Base-by-base conservation (phyloP, 83 land plant species). In the Thuja plicata region DNA sequence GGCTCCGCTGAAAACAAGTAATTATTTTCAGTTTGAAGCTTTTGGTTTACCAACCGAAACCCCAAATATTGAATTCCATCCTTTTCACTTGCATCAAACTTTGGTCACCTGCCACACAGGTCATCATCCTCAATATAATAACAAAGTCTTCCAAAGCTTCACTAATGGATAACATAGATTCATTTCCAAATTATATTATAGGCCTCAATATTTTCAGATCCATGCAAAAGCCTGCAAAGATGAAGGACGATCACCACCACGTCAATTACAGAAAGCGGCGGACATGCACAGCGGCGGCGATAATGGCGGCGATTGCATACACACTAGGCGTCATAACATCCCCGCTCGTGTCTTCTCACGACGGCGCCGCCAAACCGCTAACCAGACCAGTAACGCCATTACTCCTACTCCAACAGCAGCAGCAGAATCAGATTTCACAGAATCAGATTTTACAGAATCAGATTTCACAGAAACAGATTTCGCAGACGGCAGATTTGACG, bases 401-500 rank as follows among this genome's bases (percentile, higher is more conserved):
- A 35, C 12, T 74, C 10, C 46, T 52, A 13, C 0, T 12, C 50
- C 48, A 24, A 32, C 19, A 48, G 5, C 85, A 24, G n/a, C n/a
- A n/a, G 11, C 84, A 43, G n/a, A 27, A 87, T 8, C 37, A 17
- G 5, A 50, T 45, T 12, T 32, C 87, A 21, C 73, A 13, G n/a
- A 24, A 84, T 41, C 43, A 41, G 43, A 41, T 41, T 41, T 41
- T 41, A 41, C 57, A 41, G 40, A 27, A 87, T 8, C 37, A 17
- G 5, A 50, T 46, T 13, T 32, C 88, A 21, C 71, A 11, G 37
- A 24, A 84, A n/a, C n/a, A n/a, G n/a, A n/a, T n/a, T n/a, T 41
- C 43, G 50, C 74, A 32, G 43, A 89, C 89, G 21, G 76, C 86
- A 27, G 94, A 93, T 89, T 91, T 93, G 85, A 86, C 85, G 88